Evolutionary conservation across 2,329 filamentous ascomycete species (phyloP), one percentile per base, ranked within the genome.

Genomic region (Fusarium continuum): DNA sequence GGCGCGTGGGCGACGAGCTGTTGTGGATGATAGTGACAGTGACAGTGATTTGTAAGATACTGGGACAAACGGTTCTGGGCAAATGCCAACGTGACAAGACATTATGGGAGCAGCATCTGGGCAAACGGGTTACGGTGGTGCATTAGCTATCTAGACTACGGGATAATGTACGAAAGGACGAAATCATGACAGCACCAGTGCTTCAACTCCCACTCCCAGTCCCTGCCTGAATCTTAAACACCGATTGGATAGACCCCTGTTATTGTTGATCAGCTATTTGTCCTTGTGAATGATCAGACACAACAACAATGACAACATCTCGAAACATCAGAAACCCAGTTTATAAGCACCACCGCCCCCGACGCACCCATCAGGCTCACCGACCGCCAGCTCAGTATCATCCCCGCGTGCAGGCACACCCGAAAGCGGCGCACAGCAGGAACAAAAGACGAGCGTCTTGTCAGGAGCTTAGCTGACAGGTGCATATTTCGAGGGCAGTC

Each of bases 341-440:
- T 74, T 80, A 78, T 77, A 80, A 80, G 78, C 78, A 80, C 75
- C 69, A 80, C 78, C 68, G 67, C 77, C 73, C 72, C 69, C 75
- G 71, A 73, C 75, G 55, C 67, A 65, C 66, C 68, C 70, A 68
- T 61, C 72, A 72, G 66, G 67, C 60, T 66, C 63, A 63, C 63
- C 54, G 43, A 61, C 63, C 46, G 53, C 59, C 70, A 54, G 54
- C 61, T 55, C 70, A 55, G 23, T 52, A 58, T 53, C 43, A 36
- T 54, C 53, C 52, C 67, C 60, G 70, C 74, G 78, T 72, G 72
- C 77, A 75, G 56, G 70, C 76, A 75, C 73, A 76, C 73, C 67
- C 61, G 63, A 52, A 51, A 52, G 65, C 47, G 65, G 61, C 46
- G 64, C 64, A 61, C 60, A 64, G 59, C 68, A 64, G 67, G 45